These are phyloP conservation scores for Didymella arachidicola DNA, from an alignment of 2,329 filamentous ascomycete genomes.

Conservation along the genomic window DNA sequence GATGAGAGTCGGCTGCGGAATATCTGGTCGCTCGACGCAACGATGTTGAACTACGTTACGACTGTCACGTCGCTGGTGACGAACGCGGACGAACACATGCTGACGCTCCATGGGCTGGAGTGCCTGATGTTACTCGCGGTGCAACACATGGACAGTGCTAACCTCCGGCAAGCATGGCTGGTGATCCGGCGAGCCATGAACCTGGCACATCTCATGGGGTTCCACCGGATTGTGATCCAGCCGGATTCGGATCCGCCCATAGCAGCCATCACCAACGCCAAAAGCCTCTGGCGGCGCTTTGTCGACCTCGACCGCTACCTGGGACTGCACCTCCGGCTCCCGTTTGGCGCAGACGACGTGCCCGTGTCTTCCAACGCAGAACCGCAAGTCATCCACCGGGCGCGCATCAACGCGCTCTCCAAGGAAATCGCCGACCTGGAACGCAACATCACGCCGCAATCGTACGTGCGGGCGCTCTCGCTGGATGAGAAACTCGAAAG, in stretches of 20 bases:
- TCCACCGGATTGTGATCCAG: slow-evolving; percentile 45
- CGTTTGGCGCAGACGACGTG: slow-evolving; percentile 47
- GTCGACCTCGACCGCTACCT: slow-evolving; percentile 46
- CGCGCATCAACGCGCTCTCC: slow-evolving; percentile 33
- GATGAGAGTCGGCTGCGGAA: slow-evolving; percentile 35
- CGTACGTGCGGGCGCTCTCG: slow-evolving; percentile 42
- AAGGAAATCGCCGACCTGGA: slow-evolving; percentile 43
- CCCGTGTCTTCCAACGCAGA: slow-evolving; percentile 31
- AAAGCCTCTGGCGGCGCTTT: slow-evolving; percentile 40
- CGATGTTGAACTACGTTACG: slow-evolving; percentile 44
- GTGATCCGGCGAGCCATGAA: slow-evolving; percentile 44
- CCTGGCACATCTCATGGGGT: slow-evolving; percentile 48
- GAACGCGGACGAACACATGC: slow-evolving; percentile 45
- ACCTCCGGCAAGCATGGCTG: slow-evolving; percentile 47
- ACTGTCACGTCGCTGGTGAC: slow-evolving; percentile 43
- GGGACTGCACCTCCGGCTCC: slow-evolving; percentile 46
- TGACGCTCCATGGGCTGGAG: slow-evolving; percentile 48
- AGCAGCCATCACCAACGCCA: slow-evolving; percentile 38
- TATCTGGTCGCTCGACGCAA: slow-evolving; percentile 45
- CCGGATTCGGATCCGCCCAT: slow-evolving; percentile 31
- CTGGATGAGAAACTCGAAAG: slow-evolving; percentile 45
- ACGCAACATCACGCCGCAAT: slow-evolving; percentile 40
- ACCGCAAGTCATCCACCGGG: slow-evolving; percentile 34
- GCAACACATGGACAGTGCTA: slow-evolving; percentile 43
- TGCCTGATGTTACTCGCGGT: slow-evolving; percentile 42